phyloP scores from a whole-genome alignment of 257 asterid genomes.

The Echites panduratus region DNA sequence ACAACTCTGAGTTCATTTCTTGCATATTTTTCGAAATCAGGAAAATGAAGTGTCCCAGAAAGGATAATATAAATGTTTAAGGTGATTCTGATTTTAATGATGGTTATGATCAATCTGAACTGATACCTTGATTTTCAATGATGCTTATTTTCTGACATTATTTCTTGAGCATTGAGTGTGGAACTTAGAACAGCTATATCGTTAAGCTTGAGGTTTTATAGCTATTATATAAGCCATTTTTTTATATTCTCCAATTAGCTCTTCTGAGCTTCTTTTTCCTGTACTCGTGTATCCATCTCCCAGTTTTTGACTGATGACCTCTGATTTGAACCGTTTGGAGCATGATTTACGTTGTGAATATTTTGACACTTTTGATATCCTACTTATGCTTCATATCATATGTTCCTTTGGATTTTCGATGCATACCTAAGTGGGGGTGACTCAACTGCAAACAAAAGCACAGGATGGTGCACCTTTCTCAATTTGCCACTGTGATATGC shows the following conservation, averaged over 20 bases:
- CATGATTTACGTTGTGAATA: background rate
- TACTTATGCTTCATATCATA: background rate
- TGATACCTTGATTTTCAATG: background rate
- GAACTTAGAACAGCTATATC: background rate
- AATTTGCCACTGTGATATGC: background rate
- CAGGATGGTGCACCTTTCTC: background rate
- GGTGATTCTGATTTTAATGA: conserved; percentile 1
- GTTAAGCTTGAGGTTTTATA: background rate
- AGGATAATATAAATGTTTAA: background rate
- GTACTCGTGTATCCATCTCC: background rate
- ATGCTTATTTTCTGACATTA: background rate
- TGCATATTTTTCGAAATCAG: background rate
- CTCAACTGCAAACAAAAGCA: background rate
- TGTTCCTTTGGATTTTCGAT: background rate
- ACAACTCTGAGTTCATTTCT: background rate
- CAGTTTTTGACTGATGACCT: background rate
- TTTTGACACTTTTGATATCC: background rate
- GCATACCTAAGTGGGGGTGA: background rate
- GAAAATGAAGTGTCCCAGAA: background rate
- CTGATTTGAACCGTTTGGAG: background rate
- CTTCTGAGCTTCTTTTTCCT: background rate
- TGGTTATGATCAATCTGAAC: background rate
- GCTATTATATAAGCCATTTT: background rate
- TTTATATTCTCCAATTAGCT: background rate
- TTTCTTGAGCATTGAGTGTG: background rate